These are phyloP conservation scores for Raphanus sativus DNA, from an alignment of 345 rosid species.

Conservation along the genomic window DNA sequence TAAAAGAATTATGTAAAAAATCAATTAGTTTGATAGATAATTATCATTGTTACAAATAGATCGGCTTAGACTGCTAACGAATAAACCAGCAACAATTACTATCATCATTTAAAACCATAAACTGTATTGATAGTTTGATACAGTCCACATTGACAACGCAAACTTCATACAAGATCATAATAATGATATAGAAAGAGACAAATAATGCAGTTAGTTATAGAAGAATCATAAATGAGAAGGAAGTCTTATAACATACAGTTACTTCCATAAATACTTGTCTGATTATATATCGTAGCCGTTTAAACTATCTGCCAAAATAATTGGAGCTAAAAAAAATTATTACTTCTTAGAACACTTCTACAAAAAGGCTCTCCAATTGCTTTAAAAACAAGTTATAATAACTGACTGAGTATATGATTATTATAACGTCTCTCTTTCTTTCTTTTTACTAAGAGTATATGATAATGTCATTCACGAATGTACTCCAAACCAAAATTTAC, in stretches of 20 bases:
- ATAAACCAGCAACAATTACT: background rate
- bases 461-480: background rate
- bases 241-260: background rate
- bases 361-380: too few relatives aligned
- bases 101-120: background rate
- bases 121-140: background rate
- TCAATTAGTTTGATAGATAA: background rate
- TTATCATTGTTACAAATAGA: background rate
- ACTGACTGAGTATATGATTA: too few relatives aligned
- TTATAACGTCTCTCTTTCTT: background rate
- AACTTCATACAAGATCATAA: background rate
- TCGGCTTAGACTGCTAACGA: background rate
- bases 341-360: too few relatives aligned
- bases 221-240: background rate
- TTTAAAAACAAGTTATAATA: too few relatives aligned
- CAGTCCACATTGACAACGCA: background rate
- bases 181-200: background rate
- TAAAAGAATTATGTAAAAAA: background rate
- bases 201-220: background rate
- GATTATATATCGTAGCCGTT: constrained; percentile 17
- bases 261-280: constrained; percentile 7
- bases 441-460: background rate
- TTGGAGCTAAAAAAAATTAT: background rate
- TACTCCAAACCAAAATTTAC: background rate
- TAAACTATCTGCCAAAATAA: constrained; percentile 15